phyloP scores from a whole-genome alignment of 23 red algal species.

The Chondrus crispus region DNA sequence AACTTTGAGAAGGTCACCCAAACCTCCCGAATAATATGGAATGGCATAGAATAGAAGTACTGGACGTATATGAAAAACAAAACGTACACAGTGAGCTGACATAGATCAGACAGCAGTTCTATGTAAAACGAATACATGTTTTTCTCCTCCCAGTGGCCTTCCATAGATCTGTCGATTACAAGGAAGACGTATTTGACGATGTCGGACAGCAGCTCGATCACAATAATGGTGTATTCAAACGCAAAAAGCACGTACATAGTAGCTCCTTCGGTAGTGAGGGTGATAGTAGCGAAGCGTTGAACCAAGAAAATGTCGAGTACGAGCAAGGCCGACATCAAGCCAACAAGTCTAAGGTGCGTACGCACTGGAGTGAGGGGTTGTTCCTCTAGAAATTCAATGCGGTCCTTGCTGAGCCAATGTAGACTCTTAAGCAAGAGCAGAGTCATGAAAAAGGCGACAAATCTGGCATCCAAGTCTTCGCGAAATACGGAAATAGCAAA shows the following conservation, averaged over 20 bases:
- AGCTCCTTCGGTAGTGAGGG: slow-evolving; percentile 29
- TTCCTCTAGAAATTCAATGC: slow-evolving; percentile 88
- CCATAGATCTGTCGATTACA: slow-evolving; percentile 64
- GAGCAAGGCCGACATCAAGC: slow-evolving; percentile 61
- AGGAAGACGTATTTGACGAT: slow-evolving; percentile 70
- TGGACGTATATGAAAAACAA: slow-evolving; percentile 95
- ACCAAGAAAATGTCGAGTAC: slow-evolving; percentile 62
- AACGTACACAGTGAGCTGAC: slow-evolving; percentile 90
- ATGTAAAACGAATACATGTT: slow-evolving; percentile 81
- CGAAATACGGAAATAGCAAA: slow-evolving; percentile 97
- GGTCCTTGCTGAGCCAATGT: slow-evolving; percentile 93
- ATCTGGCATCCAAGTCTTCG: slow-evolving; percentile 82
- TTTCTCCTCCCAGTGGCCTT: slow-evolving; percentile 85
- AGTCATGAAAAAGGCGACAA: slow-evolving; percentile 76
- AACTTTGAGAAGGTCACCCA: slow-evolving; percentile 81
- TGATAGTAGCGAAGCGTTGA: slow-evolving; percentile 22
- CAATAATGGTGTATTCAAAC: slow-evolving; percentile 87
- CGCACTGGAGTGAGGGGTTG: slow-evolving; percentile 66
- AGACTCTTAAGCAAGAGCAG: slow-evolving; percentile 91
- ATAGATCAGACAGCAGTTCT: slow-evolving; percentile 83
- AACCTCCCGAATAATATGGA: slow-evolving; percentile 95
- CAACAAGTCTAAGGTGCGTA: slow-evolving; percentile 69
- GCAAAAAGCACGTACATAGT: slow-evolving; percentile 90
- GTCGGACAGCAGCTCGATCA: slow-evolving; percentile 71
- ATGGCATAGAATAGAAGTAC: slow-evolving; percentile 81